Evolutionary conservation across 1,284 basidiomycete species (phyloP), one percentile per base, ranked within the genome.

Genomic region (Ustilago vetiveriae): DNA sequence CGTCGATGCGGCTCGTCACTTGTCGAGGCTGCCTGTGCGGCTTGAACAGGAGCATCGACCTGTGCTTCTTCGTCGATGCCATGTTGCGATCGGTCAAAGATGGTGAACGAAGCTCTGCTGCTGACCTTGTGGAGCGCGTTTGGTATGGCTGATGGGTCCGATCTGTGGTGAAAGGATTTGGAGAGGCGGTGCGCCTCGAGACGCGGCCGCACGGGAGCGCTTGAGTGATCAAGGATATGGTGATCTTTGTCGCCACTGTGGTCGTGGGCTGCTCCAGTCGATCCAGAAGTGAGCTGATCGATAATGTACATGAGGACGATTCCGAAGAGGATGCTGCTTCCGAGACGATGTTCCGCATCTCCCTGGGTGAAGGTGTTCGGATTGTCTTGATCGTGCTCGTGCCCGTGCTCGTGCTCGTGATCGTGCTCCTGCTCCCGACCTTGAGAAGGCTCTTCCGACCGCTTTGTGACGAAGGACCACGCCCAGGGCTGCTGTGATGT

Each of bases 291-390:
- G 47, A 60, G 43, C 38, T 67, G 59, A 30, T 72, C 71, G 35
- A 68, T 68, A 47, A 72, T 53, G 38, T 74, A 81, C 78, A 81
- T 79, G 44, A 81, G 67, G 14, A 81, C 47, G 41, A 79, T 77
- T 13, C 79, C 79, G 11, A 70, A 53, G 29, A 81, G 65, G 30
- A 81, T 66, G 59, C 71, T 66, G 22, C 51, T 49, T 33, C 74
- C 79, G 6, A 79, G 53, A 10, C 72, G 49, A 24, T 70, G 63
- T 32, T 75, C 75, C 14, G 77, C 65, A 19, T 68, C 49, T 1
- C 48, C 43, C 4, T 53, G 26, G 4, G 58, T 57, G 36, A 62
- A 68, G 2, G 47, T 6, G 6, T 47, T 23, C 9, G 7, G 27
- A 29, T 33, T n/a, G n/a, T 33, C 10, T 14, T 43, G 49, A 8